Conservation (phyloP, 2,329 filamentous ascomycete species). For the Bimuria novae-zelandiae region DNA sequence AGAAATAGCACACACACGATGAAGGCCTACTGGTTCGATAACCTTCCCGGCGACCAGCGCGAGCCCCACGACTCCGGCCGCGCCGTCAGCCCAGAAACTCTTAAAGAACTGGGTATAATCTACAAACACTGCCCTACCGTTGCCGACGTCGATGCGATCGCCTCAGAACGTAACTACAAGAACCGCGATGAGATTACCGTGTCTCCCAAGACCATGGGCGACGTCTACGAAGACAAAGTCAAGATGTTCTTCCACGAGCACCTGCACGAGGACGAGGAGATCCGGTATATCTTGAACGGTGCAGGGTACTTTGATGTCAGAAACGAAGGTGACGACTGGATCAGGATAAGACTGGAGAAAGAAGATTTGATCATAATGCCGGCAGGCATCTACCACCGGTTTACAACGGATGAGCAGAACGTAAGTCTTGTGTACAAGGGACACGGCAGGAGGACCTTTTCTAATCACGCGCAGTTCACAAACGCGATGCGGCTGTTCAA, state of each 20-base stretch:
- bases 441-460: background rate
- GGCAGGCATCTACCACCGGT: conserved; percentile 94
- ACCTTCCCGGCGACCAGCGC: conserved; percentile 83
- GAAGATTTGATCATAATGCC: conserved; percentile 91
- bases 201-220: conserved; percentile 83
- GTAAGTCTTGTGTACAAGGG: conserved; percentile 58
- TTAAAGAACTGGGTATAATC: conserved; percentile 76
- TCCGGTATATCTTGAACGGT: conserved; percentile 88
- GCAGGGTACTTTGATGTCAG: conserved; percentile 93
- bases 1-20: conserved; percentile 50
- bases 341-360: conserved; percentile 83
- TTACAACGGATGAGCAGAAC: conserved; percentile 90
- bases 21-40: conserved; percentile 75
- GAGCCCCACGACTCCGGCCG: conserved; percentile 84
- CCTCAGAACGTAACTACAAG: conserved; percentile 78
- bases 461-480: conserved; percentile 69
- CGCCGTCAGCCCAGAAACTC: conserved; percentile 65
- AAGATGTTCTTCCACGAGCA: conserved; percentile 95
- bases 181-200: conserved; percentile 94
- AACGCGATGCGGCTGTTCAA: conserved; percentile 97
- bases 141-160: conserved; percentile 73
- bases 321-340: conserved; percentile 81
- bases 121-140: conserved; percentile 72
- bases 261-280: conserved; percentile 97
- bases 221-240: conserved; percentile 88